phyloP scores from a whole-genome alignment of 2,329 filamentous ascomycete species.

The Berkeleyomyces basicola region DNA sequence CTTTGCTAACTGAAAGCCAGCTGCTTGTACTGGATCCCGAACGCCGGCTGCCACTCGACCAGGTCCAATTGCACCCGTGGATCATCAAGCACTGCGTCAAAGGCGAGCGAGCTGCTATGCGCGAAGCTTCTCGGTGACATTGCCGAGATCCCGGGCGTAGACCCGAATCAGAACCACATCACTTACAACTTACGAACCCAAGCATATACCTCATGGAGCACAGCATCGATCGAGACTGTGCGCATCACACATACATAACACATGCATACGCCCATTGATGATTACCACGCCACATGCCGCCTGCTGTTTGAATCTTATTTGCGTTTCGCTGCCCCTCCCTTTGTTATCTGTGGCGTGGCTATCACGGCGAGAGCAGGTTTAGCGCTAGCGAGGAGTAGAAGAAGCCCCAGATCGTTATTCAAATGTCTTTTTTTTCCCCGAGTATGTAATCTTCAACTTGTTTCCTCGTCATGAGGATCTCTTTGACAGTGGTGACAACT shows the following conservation, averaged over 20 bases:
- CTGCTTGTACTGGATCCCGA: slow-evolving; percentile 84
- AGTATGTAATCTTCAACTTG: neutral
- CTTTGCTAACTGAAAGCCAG: slow-evolving; percentile 25
- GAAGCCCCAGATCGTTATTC: too few species aligned
- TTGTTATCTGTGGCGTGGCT: neutral
- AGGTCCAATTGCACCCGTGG: slow-evolving; percentile 85
- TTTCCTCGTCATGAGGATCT: neutral
- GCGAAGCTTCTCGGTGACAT: slow-evolving; percentile 26
- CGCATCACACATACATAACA: neutral
- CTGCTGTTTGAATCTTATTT: neutral
- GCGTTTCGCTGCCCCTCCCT: neutral
- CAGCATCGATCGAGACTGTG: neutral
- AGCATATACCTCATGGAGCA: neutral
- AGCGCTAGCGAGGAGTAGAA: too few species aligned
- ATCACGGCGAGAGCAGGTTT: too few species aligned
- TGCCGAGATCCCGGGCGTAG: slow-evolving; percentile 12
- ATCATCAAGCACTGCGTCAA: slow-evolving; percentile 85
- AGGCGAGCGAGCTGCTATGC: slow-evolving; percentile 36
- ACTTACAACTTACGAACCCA: neutral
- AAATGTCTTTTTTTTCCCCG: neutral
- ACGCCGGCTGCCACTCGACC: slow-evolving; percentile 77
- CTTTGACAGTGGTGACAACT: neutral
- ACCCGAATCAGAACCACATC: neutral
- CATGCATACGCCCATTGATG: neutral
- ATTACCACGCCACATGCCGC: neutral